Base-by-base conservation (phyloP, 805 yeast species). In the Hanseniaspora singularis region DNA sequence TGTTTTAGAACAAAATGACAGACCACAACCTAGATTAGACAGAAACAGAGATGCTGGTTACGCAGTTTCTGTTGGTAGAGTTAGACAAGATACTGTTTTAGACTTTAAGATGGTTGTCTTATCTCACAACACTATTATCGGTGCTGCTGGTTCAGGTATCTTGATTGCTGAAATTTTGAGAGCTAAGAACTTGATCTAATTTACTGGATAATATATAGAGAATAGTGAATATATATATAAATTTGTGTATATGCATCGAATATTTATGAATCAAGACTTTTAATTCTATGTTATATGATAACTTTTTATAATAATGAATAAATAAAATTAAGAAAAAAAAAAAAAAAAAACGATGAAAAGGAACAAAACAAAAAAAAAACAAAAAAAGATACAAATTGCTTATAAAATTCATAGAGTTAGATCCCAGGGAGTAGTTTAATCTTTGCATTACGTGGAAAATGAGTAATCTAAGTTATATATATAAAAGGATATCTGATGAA, bases 111-210 rank as follows among this genome's bases (percentile, higher is more conserved):
- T 92, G 88, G 96, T 92, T 47, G 92, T 87, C n/a, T 70, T 92
- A 54, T 88, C 96, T 23, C 98, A 92, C 66, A 92, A 92, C 73
- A 92, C 98, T 47, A 75, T 92, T 57, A 85, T 92, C 55, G 98
- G 98, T 60, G 98, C 98, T 59, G 98, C 98, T 22, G 98, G 98
- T 63, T 82, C 96, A 8, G 98, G 98, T 64, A 73, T 92, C 51
- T 76, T 92, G 64, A 92, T 92, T 62, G 98, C 94, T 45, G 98
- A 92, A 70, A 71, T 87, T 47, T 72, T 92, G 57, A 65, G 74
- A 51, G 88, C 88, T 51, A 87, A 81, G 68, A 72, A 76, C 51
- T 65, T 85, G 54, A 72, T 89, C 52, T 87, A 73, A 63, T 1
- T 6, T 30, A 15, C 12, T 7, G 6, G 10, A 24, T 24, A 24